A percentile compares a stretch with the other conserved stretches of the same genome.
These are phyloP conservation scores for Biscogniauxia marginata DNA, from an alignment of 2,329 filamentous ascomycete species.

Conservation along the genomic window DNA sequence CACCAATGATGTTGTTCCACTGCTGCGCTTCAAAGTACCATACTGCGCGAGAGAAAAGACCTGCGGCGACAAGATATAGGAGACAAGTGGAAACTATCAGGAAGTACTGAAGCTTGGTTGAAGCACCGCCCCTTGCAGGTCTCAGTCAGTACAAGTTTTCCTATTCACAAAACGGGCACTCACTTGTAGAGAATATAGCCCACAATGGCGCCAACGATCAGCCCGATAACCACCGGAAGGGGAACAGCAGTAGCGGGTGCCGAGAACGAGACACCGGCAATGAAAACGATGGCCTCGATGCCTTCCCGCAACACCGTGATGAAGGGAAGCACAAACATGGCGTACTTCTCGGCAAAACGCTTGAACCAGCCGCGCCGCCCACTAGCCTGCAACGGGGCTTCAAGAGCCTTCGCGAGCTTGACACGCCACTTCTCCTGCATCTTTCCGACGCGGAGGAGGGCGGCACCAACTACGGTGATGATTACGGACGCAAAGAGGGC, in stretches of 20 bases:
- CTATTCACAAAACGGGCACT: slow-evolving; percentile 32
- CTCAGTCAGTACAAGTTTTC: slow-evolving; percentile 4
- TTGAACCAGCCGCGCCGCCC: slow-evolving; percentile 49
- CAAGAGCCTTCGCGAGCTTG: slow-evolving; percentile 72
- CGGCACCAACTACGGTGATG: slow-evolving; percentile 78
- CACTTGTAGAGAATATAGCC: slow-evolving; percentile 79
- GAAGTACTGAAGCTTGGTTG: slow-evolving; percentile 70
- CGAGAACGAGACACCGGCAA: slow-evolving; percentile 78
- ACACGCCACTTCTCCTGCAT: slow-evolving; percentile 85
- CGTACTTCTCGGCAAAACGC: slow-evolving; percentile 71
- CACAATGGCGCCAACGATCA: slow-evolving; percentile 63
- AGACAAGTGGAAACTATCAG: slow-evolving; percentile 80
- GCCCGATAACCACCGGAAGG: slow-evolving; percentile 70
- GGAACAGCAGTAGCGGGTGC: slow-evolving; percentile 75
- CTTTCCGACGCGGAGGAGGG: slow-evolving; percentile 77
- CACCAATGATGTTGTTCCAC: slow-evolving; percentile 65
- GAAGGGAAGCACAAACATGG: slow-evolving; percentile 84
- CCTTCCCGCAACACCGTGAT: slow-evolving; percentile 85
- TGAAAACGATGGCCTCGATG: slow-evolving; percentile 81
- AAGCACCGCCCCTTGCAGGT: slow-evolving; percentile 54
- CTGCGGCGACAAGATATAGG: slow-evolving; percentile 80
- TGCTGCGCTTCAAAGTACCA: slow-evolving; percentile 71
- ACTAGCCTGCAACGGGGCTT: slow-evolving; percentile 47
- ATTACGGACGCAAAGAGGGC: slow-evolving; percentile 72
- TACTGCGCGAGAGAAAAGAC: slow-evolving; percentile 73